These are phyloP conservation scores for Fagus crenata DNA, from an alignment of 306 rosid genomes.

Conservation along the genomic window DNA sequence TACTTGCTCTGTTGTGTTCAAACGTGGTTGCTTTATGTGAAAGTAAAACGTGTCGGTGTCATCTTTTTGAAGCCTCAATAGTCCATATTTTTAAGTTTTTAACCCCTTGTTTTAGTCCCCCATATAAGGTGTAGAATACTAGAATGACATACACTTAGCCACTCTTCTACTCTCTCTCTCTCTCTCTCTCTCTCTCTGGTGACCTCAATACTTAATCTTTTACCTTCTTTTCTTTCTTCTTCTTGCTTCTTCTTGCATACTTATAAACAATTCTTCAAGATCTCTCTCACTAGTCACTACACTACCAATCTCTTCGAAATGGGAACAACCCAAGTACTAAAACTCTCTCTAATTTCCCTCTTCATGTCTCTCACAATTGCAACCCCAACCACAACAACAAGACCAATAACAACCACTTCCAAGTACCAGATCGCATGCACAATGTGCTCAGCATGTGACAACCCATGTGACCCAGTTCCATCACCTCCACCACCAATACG, in stretches of 20 bases:
- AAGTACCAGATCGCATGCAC: slow-evolving; percentile 86
- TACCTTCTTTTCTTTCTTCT: not conserved
- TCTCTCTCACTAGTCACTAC: not conserved
- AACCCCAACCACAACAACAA: slow-evolving; percentile 15
- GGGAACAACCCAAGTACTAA: slow-evolving; percentile 29
- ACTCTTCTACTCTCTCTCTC: not conserved
- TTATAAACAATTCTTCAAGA: too few species aligned
- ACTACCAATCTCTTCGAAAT: slow-evolving; percentile 18
- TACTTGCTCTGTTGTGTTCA: not conserved
- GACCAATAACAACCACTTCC: slow-evolving; percentile 29
- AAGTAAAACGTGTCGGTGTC: slow-evolving; percentile 51
- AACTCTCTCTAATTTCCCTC: not conserved
- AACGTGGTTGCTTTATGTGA: slow-evolving; percentile 28
- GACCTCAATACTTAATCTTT: not conserved
- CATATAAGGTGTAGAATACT: not conserved
- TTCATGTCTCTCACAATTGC: slow-evolving; percentile 23
- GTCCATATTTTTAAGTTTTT: not conserved
- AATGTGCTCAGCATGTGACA: slow-evolving; percentile 81
- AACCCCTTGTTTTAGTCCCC: not conserved
- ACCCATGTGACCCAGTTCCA: slow-evolving; percentile 57
- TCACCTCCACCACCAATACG: slow-evolving; percentile 67
- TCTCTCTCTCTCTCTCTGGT: too few species aligned
- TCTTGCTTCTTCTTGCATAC: too few species aligned
- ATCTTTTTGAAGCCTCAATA: not conserved
- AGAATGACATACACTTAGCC: not conserved